A percentile compares a stretch with the other conserved stretches of the same genome.
phyloP scores from a whole-genome alignment of 2,329 filamentous ascomycete genomes.

The Fusarium gaditjirri region DNA sequence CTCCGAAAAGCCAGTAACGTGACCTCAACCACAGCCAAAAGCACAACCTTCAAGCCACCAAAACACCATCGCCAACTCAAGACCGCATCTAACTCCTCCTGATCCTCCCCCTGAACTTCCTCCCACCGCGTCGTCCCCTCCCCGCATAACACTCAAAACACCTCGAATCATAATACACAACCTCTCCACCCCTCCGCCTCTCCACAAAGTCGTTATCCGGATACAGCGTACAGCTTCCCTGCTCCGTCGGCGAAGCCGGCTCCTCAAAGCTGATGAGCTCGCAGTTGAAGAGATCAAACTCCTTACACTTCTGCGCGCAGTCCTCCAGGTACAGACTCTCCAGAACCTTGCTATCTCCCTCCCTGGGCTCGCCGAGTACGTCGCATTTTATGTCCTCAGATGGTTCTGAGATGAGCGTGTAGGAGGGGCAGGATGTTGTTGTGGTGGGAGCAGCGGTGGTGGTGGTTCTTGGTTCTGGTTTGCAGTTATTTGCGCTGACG shows the following conservation, averaged over 20 bases:
- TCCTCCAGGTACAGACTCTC: background rate
- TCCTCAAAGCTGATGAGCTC: background rate
- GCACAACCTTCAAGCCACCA: no score
- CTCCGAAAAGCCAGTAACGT: no score
- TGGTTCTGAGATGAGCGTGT: background rate
- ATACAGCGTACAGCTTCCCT: slow-evolving; percentile 1
- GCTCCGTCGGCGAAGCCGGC: background rate
- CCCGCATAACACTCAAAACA: slow-evolving; percentile 5
- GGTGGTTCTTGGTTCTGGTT: background rate
- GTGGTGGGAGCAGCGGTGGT: background rate
- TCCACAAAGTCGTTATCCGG: background rate
- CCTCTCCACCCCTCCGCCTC: background rate
- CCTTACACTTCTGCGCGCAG: background rate
- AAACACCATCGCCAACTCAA: background rate
- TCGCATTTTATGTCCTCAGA: background rate
- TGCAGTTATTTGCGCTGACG: background rate
- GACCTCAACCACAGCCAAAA: background rate
- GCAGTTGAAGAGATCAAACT: background rate
- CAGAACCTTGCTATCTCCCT: background rate
- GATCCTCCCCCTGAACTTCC: background rate
- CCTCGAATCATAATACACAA: slow-evolving; percentile 1
- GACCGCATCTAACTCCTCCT: background rate
- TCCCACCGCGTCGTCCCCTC: background rate
- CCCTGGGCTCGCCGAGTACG: background rate
- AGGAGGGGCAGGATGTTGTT: background rate